Evolutionary conservation across 2,329 filamentous ascomycete genomes (phyloP).

Genomic region (Drechslerella dactyloides): DNA sequence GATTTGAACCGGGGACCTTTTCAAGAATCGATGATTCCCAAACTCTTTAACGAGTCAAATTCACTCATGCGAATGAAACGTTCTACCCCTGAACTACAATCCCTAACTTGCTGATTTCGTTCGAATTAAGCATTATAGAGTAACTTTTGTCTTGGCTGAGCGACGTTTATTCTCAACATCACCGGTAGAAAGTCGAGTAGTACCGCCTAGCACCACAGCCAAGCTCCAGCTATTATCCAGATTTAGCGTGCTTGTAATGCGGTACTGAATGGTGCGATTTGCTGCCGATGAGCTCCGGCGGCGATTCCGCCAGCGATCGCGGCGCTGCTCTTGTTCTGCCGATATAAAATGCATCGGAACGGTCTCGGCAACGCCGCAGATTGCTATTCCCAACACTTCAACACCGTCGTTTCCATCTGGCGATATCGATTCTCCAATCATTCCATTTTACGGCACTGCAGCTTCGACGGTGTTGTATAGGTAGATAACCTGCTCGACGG

Average conservation of each 20-base stretch:
- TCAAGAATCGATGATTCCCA: slow-evolving; percentile 37
- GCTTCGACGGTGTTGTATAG: not conserved
- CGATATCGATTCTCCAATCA: not conserved
- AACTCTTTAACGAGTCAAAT: slow-evolving; percentile 29
- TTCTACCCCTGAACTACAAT: slow-evolving; percentile 52
- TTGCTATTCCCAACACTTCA: slow-evolving; percentile 40
- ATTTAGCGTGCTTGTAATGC: too few relatives aligned
- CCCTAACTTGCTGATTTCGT: slow-evolving; percentile 11
- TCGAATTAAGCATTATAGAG: slow-evolving; percentile 9
- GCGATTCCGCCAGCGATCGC: not conserved
- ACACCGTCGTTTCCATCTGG: slow-evolving; percentile 13
- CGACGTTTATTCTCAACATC: not conserved
- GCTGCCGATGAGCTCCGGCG: too few relatives aligned
- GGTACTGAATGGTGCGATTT: too few relatives aligned
- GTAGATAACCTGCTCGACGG: not conserved
- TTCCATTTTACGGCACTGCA: not conserved
- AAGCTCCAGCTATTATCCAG: too few relatives aligned
- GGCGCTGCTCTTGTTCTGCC: not conserved
- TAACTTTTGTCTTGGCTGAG: too few relatives aligned
- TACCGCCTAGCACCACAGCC: too few relatives aligned
- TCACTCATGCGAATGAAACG: slow-evolving; percentile 50
- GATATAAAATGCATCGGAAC: slow-evolving; percentile 19
- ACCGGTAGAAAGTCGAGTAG: too few relatives aligned
- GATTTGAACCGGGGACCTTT: slow-evolving; percentile 50
- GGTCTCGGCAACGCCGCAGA: slow-evolving; percentile 34